phyloP scores from a whole-genome alignment of 2,329 filamentous ascomycete species.

The Biscogniauxia marginata region DNA sequence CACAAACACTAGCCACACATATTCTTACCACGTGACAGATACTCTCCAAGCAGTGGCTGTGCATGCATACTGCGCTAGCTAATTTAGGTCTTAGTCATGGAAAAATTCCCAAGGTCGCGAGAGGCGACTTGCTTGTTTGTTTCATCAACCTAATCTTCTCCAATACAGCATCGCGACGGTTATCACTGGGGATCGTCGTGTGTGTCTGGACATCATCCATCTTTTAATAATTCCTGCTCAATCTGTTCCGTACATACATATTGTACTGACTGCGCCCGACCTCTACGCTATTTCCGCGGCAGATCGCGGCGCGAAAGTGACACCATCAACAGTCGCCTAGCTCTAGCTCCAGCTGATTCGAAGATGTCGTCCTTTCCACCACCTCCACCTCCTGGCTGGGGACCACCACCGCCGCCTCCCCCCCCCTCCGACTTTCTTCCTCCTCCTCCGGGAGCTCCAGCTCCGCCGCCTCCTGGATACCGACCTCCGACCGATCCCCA shows the following conservation, averaged over 20 bases:
- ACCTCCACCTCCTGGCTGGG: conserved; percentile 59
- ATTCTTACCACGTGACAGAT: neutral
- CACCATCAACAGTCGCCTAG: conserved; percentile 26
- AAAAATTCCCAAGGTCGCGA: conserved; percentile 27
- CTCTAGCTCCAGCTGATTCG: conserved; percentile 15
- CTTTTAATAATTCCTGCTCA: conserved; percentile 7
- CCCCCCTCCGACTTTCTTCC: conserved; percentile 58
- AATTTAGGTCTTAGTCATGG: conserved; percentile 8
- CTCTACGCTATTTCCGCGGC: conserved; percentile 25
- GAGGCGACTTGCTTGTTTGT: conserved; percentile 16
- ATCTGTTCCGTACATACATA: conserved; percentile 1
- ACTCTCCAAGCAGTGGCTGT: neutral
- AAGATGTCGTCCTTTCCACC: conserved; percentile 52
- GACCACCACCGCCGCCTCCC: conserved; percentile 48
- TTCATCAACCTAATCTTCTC: conserved; percentile 13
- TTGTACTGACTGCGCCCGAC: conserved; percentile 20
- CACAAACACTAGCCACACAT: conserved; percentile 6
- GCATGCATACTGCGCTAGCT: conserved; percentile 9
- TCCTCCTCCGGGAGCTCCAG: conserved; percentile 53
- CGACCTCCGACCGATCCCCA: conserved; percentile 78
- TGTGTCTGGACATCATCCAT: conserved; percentile 10
- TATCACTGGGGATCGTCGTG: conserved; percentile 20
- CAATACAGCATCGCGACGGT: conserved; percentile 19
- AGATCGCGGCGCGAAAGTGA: conserved; percentile 35
- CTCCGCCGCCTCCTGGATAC: conserved; percentile 84